A percentile compares a stretch with the other conserved stretches of the same genome.
Conservation (phyloP, 2,329 filamentous ascomycete species). For the Neofusicoccum kwambonambiense region DNA sequence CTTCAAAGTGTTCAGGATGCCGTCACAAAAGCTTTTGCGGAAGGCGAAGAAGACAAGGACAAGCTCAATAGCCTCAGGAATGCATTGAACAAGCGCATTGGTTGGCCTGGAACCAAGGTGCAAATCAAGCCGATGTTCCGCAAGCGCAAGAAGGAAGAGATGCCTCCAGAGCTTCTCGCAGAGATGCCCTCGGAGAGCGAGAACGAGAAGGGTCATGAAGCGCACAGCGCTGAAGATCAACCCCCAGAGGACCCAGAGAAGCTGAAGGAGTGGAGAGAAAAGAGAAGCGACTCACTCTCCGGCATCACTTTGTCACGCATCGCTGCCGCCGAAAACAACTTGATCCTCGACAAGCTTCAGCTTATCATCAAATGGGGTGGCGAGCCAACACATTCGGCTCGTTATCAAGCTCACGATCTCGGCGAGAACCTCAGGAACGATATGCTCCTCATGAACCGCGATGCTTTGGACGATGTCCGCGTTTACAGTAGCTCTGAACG, state of each 20-base stretch:
- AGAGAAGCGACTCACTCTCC: conserved; percentile 74
- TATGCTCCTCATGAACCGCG: conserved; percentile 85
- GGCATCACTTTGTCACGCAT: conserved; percentile 91
- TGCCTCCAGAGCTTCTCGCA: conserved; percentile 26
- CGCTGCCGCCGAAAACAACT: conserved; percentile 86
- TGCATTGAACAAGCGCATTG: conserved; percentile 86
- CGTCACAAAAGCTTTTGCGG: conserved; percentile 74
- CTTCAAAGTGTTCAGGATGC: conserved; percentile 85
- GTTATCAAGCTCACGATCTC: conserved; percentile 93
- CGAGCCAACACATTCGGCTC: conserved; percentile 93
- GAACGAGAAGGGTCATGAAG: conserved; percentile 23
- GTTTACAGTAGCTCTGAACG: conserved; percentile 96
- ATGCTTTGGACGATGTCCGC: conserved; percentile 86
- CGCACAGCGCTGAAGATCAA: not conserved
- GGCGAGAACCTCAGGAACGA: conserved; percentile 96
- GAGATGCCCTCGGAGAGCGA: conserved; percentile 26
- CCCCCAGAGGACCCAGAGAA: conserved; percentile 20
- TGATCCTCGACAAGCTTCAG: conserved; percentile 93
- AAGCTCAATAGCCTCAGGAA: conserved; percentile 87
- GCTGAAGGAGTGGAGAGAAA: conserved; percentile 28
- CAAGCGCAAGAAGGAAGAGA: conserved; percentile 71
- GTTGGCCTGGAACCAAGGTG: conserved; percentile 94
- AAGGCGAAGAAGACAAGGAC: conserved; percentile 77
- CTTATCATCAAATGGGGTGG: conserved; percentile 99
- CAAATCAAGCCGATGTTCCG: conserved; percentile 99